A percentile compares a stretch with the other conserved stretches of the same genome.
phyloP scores from a whole-genome alignment of 1,284 basidiomycete species.

The Cutaneotrichosporon sp. region DNA sequence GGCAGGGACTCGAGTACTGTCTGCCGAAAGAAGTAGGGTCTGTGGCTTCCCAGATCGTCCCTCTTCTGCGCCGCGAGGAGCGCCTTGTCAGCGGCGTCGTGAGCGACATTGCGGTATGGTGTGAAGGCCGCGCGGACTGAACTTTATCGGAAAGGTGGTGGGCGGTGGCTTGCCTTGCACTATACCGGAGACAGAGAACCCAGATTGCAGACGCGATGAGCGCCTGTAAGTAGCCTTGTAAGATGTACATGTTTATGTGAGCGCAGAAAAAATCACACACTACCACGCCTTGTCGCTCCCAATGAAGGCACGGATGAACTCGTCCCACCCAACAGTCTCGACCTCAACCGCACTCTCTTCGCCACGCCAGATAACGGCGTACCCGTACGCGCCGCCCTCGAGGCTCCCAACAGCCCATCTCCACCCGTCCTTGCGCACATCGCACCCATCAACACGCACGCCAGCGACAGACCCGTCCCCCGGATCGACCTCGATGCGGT shows the following conservation, averaged over 20 bases:
- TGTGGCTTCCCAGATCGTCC: too few relatives aligned
- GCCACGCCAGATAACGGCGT: slow-evolving; percentile 38
- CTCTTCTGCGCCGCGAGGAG: too few relatives aligned
- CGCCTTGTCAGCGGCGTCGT: too few relatives aligned
- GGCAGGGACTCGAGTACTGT: too few relatives aligned
- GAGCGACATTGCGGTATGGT: too few relatives aligned
- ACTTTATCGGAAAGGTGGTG: too few relatives aligned
- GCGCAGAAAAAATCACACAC: background rate
- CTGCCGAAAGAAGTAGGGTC: too few relatives aligned
- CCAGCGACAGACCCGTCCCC: slow-evolving; percentile 20
- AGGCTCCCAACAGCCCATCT: slow-evolving; percentile 30
- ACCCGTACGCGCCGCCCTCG: slow-evolving; percentile 30
- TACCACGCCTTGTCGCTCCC: slow-evolving; percentile 8
- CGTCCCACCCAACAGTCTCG: slow-evolving; percentile 31
- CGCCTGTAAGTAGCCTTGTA: background rate
- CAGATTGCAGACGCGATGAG: too few relatives aligned
- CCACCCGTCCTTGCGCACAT: slow-evolving; percentile 35
- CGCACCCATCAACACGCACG: slow-evolving; percentile 38
- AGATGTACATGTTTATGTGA: background rate
- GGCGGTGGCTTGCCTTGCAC: too few relatives aligned
- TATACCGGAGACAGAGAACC: too few relatives aligned
- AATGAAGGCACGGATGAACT: slow-evolving; percentile 28
- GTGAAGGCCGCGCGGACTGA: too few relatives aligned
- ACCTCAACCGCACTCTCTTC: slow-evolving; percentile 18
- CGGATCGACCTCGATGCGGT: slow-evolving; percentile 40